phyloP scores from a whole-genome alignment of 257 asterid genomes.

The Nicotiana knightiana region DNA sequence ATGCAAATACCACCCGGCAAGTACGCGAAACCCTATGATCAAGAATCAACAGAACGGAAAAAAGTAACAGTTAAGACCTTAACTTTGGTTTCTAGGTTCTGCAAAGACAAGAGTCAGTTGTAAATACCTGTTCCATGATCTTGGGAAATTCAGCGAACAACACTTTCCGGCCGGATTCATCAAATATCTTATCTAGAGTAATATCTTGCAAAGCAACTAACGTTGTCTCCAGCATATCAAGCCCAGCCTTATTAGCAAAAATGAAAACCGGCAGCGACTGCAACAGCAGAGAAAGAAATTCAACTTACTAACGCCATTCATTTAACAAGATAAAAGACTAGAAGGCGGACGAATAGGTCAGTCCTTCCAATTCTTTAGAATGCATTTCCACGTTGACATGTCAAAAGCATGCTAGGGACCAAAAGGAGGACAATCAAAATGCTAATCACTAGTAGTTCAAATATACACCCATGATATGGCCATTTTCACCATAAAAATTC shows the following conservation, averaged over 20 bases:
- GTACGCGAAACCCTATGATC: slow-evolving; percentile 59
- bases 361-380: background rate
- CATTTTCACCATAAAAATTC: background rate
- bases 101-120: background rate
- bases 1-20: slow-evolving; percentile 86
- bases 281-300: slow-evolving; percentile 2
- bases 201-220: slow-evolving; percentile 86
- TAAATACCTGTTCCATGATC: slow-evolving; percentile 88
- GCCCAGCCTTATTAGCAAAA: slow-evolving; percentile 90
- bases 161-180: slow-evolving; percentile 70
- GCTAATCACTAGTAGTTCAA: background rate
- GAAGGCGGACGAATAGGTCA: background rate
- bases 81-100: background rate
- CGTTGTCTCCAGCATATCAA: slow-evolving; percentile 94
- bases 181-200: slow-evolving; percentile 76
- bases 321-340: background rate
- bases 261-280: slow-evolving; percentile 85
- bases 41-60: background rate
- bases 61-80: background rate
- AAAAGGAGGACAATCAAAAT: background rate
- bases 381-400: background rate
- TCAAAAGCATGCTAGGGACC: background rate
- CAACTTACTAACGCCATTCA: background rate
- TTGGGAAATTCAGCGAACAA: slow-evolving; percentile 68
- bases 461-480: background rate